These are phyloP conservation scores for Pythium sukuiense DNA, from an alignment of 352 stramenopile species.

Conservation along the genomic window DNA sequence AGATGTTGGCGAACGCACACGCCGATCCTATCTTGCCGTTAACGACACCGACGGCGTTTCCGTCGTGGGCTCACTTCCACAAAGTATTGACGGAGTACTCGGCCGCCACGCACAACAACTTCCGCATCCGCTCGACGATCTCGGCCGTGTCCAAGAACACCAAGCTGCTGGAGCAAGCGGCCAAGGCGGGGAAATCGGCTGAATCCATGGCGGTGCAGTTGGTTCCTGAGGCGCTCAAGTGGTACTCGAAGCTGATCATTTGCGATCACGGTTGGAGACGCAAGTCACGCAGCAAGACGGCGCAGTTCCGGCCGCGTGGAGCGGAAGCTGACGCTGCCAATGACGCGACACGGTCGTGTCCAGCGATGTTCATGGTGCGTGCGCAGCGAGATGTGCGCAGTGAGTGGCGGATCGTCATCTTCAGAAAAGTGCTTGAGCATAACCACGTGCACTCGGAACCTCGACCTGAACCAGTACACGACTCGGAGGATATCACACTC, in stretches of 20 bases:
- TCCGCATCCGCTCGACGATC: slow-evolving; percentile 73
- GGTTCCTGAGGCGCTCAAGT: slow-evolving; percentile 57
- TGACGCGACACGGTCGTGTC: slow-evolving; percentile 33
- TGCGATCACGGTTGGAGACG: slow-evolving; percentile 78
- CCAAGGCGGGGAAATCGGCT: slow-evolving; percentile 36
- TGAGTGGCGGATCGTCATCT: slow-evolving; percentile 68
- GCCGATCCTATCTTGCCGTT: slow-evolving; percentile 23
- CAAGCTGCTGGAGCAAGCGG: slow-evolving; percentile 44
- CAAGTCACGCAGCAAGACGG: slow-evolving; percentile 47
- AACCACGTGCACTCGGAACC: slow-evolving; percentile 41
- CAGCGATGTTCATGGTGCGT: slow-evolving; percentile 68
- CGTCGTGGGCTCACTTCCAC: slow-evolving; percentile 63
- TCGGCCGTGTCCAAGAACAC: slow-evolving; percentile 59
- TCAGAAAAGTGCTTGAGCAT: slow-evolving; percentile 63
- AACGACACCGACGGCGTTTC: slow-evolving; percentile 47
- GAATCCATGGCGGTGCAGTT: slow-evolving; percentile 32
- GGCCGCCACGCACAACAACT: slow-evolving; percentile 57
- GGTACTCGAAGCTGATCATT: slow-evolving; percentile 80
- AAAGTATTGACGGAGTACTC: slow-evolving; percentile 57
- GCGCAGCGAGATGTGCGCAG: slow-evolving; percentile 63
- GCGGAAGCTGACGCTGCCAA: background rate
- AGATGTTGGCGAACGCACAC: background rate
- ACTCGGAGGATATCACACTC: background rate
- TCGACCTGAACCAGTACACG: background rate
- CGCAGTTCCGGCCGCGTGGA: slow-evolving; percentile 6